Evolutionary conservation across 208 protist genomes (phyloP).

Genomic region (Leishmania lainsoni): DNA sequence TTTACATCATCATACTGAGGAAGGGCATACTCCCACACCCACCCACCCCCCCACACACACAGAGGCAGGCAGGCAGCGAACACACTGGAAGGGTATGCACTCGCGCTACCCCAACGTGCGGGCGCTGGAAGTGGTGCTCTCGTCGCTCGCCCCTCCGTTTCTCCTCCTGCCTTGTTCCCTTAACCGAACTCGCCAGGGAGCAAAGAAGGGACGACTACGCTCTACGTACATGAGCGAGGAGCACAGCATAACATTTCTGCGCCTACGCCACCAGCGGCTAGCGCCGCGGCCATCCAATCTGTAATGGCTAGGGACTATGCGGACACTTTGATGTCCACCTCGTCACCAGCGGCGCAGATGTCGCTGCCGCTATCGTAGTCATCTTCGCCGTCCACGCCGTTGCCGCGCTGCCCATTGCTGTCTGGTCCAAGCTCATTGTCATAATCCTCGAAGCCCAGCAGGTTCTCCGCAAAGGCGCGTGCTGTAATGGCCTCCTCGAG

Average conservation of each 20-base stretch:
- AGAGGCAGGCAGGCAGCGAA: neutral
- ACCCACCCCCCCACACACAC: neutral
- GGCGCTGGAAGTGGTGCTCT: neutral
- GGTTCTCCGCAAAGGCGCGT: slow-evolving; percentile 85
- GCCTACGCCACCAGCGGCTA: neutral
- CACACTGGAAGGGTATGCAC: neutral
- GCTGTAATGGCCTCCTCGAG: slow-evolving; percentile 89
- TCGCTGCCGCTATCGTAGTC: slow-evolving; percentile 3
- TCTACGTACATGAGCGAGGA: slow-evolving; percentile 7
- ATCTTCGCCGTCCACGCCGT: slow-evolving; percentile 2
- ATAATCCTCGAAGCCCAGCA: slow-evolving; percentile 93
- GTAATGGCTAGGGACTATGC: neutral
- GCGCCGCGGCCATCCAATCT: neutral
- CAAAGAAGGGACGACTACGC: too few species aligned
- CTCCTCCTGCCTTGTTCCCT: too few species aligned
- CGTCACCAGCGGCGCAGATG: neutral
- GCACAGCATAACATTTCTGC: neutral
- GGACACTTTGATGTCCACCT: slow-evolving; percentile 1
- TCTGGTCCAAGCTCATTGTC: slow-evolving; percentile 33
- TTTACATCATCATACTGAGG: slow-evolving; percentile 3
- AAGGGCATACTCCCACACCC: neutral
- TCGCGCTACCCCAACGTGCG: neutral
- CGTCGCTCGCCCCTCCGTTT: too few species aligned
- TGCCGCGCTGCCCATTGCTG: slow-evolving; percentile 1
- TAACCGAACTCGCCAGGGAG: neutral